phyloP scores from a whole-genome alignment of 2,329 filamentous ascomycete genomes.

The Sporothrix protearum region DNA sequence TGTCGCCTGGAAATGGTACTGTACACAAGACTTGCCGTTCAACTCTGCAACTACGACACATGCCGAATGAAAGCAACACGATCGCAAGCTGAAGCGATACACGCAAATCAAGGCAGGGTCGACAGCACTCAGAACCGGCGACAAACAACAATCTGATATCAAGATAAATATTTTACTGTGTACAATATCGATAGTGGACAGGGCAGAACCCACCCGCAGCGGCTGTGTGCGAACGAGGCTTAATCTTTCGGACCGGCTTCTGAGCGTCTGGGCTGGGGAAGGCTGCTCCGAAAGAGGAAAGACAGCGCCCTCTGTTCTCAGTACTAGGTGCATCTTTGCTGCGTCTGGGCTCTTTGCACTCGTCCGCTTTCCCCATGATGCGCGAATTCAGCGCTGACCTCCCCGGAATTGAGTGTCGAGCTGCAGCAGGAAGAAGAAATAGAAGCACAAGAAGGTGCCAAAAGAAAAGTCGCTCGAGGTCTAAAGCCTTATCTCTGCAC shows the following conservation, averaged over 20 bases:
- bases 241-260: background rate
- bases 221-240: background rate
- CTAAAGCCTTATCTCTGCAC: conserved; percentile 1
- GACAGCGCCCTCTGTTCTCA: background rate
- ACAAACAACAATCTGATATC: background rate
- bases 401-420: background rate
- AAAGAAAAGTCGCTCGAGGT: background rate
- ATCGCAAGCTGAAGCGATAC: background rate
- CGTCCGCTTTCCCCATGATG: background rate
- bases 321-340: background rate
- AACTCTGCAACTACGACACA: background rate
- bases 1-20: background rate
- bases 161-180: too few relatives aligned
- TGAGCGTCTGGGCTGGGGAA: conserved; percentile 3
- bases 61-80: background rate
- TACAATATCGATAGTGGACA: background rate
- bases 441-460: background rate
- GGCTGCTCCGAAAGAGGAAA: background rate
- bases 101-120: background rate
- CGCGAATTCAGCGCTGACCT: background rate
- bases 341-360: background rate
- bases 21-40: background rate
- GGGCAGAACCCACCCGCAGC: background rate
- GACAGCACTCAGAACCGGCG: background rate
- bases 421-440: background rate